Conservation (phyloP, 2,329 filamentous ascomycete genomes). For the Fusarium coffeatum region DNA sequence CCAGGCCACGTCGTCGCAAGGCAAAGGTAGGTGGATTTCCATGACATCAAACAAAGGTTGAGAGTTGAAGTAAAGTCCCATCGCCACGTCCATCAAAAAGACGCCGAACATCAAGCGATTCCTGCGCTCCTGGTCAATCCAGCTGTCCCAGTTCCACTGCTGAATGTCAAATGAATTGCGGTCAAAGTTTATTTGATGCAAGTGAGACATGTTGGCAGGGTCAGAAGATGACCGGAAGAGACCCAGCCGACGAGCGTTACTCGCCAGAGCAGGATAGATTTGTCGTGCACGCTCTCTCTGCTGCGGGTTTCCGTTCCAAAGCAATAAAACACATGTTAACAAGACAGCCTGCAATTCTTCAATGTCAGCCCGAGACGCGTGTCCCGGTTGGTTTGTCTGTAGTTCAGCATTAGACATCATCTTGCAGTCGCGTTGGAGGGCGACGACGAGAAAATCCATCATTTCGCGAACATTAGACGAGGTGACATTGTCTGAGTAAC, state of each 20-base stretch:
- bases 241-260: constrained; percentile 66
- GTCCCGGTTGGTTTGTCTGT: constrained; percentile 41
- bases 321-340: constrained; percentile 70
- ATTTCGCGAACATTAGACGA: constrained; percentile 73
- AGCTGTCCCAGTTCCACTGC: constrained; percentile 72
- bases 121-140: constrained; percentile 78
- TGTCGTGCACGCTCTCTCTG: constrained; percentile 73
- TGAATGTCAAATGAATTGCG: constrained; percentile 59
- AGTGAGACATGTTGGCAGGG: constrained; percentile 64
- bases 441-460: constrained; percentile 71
- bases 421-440: constrained; percentile 68
- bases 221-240: constrained; percentile 66
- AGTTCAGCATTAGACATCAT: constrained; percentile 51
- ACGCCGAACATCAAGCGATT: constrained; percentile 73
- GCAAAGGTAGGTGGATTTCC: constrained; percentile 75
- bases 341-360: constrained; percentile 76
- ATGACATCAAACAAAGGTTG: constrained; percentile 70
- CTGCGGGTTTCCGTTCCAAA: constrained; percentile 76
- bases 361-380: constrained; percentile 57
- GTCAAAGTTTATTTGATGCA: constrained; percentile 68
- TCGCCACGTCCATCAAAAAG: constrained; percentile 71
- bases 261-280: constrained; percentile 67
- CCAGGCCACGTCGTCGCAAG: constrained; percentile 79
- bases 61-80: constrained; percentile 79
- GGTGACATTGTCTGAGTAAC: constrained; percentile 74